Percentiles rank a stretch among this genome's conserved stretches.
phyloP scores from a whole-genome alignment of 1,284 basidiomycete species.

The Baeospora myosura region DNA sequence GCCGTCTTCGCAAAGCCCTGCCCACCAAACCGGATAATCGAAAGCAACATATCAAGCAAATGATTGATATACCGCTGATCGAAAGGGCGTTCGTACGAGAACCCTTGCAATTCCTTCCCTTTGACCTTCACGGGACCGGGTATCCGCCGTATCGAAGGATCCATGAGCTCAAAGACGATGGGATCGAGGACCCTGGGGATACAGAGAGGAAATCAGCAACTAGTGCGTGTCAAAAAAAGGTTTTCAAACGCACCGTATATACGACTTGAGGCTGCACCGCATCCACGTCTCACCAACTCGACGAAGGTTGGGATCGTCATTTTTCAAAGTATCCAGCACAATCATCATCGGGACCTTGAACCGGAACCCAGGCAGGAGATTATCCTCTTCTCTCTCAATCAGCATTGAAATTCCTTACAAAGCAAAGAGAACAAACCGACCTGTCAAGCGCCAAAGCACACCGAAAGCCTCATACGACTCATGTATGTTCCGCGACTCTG shows the following conservation, averaged over 20 bases:
- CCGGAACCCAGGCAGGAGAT: constrained; percentile 69
- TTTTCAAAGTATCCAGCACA: constrained; percentile 77
- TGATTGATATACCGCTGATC: constrained; percentile 71
- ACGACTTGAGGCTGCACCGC: constrained; percentile 87
- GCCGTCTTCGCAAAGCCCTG: constrained; percentile 76
- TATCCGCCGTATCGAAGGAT: constrained; percentile 55
- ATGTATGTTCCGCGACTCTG: constrained; percentile 39
- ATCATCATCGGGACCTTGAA: constrained; percentile 84
- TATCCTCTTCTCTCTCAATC: constrained; percentile 56
- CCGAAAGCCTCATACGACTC: constrained; percentile 85
- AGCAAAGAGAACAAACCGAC: constrained; percentile 32
- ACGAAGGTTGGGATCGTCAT: constrained; percentile 64
- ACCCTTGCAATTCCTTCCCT: constrained; percentile 60
- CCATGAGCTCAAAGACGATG: constrained; percentile 71
- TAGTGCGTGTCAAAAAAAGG: constrained; percentile 1
- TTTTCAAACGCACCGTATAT: constrained; percentile 59
- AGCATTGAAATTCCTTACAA: not conserved
- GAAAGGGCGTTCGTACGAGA: constrained; percentile 66
- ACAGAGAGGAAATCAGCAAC: constrained; percentile 9
- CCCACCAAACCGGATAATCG: constrained; percentile 81
- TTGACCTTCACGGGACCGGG: constrained; percentile 45
- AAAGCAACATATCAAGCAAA: constrained; percentile 69
- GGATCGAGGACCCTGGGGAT: constrained; percentile 74
- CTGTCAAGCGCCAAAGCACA: constrained; percentile 84
- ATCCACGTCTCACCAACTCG: constrained; percentile 92